Evolutionary conservation across 2,329 filamentous ascomycete species (phyloP), one percentile per base, ranked within the genome.

Genomic region (Cryphonectria parasitica): DNA sequence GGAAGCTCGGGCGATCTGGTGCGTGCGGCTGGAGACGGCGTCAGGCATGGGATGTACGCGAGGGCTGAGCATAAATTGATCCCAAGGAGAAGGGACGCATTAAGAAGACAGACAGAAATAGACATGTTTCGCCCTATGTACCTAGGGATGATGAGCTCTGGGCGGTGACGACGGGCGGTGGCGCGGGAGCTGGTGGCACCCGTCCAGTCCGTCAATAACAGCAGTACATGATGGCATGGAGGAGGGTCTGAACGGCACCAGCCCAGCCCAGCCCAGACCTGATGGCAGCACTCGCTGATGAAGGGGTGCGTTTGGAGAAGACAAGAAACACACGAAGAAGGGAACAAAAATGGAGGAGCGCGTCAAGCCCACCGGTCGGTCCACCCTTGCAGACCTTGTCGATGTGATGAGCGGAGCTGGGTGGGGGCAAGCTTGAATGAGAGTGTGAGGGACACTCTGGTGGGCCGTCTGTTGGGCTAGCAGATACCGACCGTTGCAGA

Each of bases 261-360:
- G 25, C n/a, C 41, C 39, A 17, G 41, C 39, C 25, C 62, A 22
- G 52, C 52, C 25, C 28, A 19, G 11, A 17, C 43, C 54, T 11
- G 31, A 15, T 58, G 54, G 54, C 54, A 58, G 54, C 54, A 31
- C 28, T 54, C 25, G 69, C 45, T 66, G 69, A 71, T 69, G 71
- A 72, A 72, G 71, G 71, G 71, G 68, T 17, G 60, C 39, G 25
- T 70, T 70, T 70, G 70, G 68, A 63, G 68, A 70, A 72, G 71
- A 70, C 65, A 66, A 66, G 68, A 72, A 70, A 72, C 68, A 70
- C 43, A 43, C 31, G 28, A 64, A 62, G 41, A 45, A 25, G 41
- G 31, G 17, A 34, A 52, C 22, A 56, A 66, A 65, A 67, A 69
- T 65, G 65, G 68, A 45, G 65, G 54, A 52, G 68, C 63, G 64